Evolutionary conservation across 768 basidiomycete genomes (phyloP).

Genomic region (Suillus subaureus): DNA sequence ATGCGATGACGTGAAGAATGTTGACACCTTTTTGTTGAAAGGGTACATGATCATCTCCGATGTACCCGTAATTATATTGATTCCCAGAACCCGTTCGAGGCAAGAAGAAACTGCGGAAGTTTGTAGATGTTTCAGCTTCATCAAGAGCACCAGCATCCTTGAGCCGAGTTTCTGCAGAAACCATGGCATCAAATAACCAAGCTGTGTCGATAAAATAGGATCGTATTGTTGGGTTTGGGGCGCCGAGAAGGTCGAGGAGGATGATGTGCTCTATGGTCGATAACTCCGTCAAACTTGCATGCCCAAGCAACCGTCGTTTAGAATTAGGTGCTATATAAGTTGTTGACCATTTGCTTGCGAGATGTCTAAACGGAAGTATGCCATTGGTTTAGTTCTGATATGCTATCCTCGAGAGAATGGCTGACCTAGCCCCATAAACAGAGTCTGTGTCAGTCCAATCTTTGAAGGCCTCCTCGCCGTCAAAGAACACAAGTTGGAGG

Average conservation of each 20-base stretch:
- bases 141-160: conserved; percentile 64
- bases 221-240: conserved; percentile 69
- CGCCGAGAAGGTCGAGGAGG: conserved; percentile 90
- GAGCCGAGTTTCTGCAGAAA: conserved; percentile 70
- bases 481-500: conserved; percentile 91
- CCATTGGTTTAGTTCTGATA: conserved; percentile 4
- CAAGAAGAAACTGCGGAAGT: conserved; percentile 69
- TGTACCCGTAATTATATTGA: conserved; percentile 52
- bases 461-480: conserved; percentile 96
- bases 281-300: conserved; percentile 60
- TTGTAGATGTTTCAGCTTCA: conserved; percentile 41
- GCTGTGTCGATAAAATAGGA: conserved; percentile 88
- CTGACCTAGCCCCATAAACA: conserved; percentile 92
- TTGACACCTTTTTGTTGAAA: conserved; percentile 84
- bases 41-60: conserved; percentile 94
- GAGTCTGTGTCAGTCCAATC: conserved; percentile 90
- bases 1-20: conserved; percentile 86
- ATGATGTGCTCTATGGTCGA: conserved; percentile 87
- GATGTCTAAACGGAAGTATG: conserved; percentile 56
- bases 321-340: conserved; percentile 64
- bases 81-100: conserved; percentile 40
- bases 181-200: conserved; percentile 87
- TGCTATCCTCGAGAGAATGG: neutral
- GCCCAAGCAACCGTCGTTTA: conserved; percentile 58
- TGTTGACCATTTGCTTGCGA: conserved; percentile 82